Conservation (phyloP, 129 eudicot species). For the Smallanthus sonchifolius region DNA sequence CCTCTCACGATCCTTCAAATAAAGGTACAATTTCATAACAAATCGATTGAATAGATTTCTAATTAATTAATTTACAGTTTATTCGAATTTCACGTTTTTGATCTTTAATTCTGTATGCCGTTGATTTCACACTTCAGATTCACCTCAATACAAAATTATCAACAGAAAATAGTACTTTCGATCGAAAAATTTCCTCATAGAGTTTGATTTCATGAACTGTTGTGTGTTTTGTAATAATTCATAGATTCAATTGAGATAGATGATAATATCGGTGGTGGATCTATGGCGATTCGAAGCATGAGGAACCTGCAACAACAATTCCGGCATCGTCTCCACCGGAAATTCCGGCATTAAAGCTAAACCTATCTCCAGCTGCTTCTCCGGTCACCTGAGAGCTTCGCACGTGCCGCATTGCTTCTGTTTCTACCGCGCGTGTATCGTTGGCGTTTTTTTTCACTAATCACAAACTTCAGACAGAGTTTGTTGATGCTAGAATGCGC, state of each 20-base stretch:
- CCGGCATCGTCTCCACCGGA: constrained; percentile 28
- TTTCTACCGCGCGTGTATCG: not conserved
- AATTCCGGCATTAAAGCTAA: constrained; percentile 18
- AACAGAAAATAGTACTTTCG: too few relatives aligned
- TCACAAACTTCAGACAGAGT: not conserved
- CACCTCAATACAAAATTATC: constrained; percentile 21
- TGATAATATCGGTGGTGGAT: constrained; percentile 18
- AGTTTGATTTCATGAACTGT: not conserved
- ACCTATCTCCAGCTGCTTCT: not conserved
- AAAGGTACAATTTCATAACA: constrained; percentile 17
- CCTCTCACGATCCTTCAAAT: constrained; percentile 36
- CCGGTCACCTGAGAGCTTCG: not conserved
- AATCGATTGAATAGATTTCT: not conserved
- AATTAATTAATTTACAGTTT: not conserved
- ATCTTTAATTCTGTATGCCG: not conserved
- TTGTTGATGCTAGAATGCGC: constrained; percentile 23
- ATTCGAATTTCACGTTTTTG: not conserved
- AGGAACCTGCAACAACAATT: constrained; percentile 24
- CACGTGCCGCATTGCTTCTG: constrained; percentile 25
- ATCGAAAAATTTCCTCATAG: not conserved
- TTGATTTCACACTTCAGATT: constrained; percentile 21
- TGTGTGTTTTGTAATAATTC: not conserved
- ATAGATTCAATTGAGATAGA: constrained; percentile 16
- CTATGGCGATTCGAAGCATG: constrained; percentile 23
- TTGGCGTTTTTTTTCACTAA: not conserved